Conservation (phyloP, 192 early-diverging fungal species). For the Tieghemiomyces parasiticus region DNA sequence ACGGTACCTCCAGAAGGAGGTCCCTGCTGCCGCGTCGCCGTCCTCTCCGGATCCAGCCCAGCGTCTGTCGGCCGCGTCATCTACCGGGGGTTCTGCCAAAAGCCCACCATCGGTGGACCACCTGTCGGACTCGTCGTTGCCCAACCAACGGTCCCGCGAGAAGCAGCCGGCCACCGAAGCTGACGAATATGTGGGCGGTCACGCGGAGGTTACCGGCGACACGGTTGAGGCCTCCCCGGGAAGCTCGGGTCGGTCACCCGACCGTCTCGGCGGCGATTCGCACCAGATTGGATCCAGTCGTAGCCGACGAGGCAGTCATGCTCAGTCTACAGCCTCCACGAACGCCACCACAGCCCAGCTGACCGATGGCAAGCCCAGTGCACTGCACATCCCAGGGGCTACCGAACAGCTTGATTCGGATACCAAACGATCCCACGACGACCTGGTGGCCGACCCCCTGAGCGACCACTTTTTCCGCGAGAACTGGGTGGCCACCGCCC, state of each 20-base stretch:
- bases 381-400: background rate
- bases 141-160: background rate
- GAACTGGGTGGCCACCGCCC: conserved; percentile 48
- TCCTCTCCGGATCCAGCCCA: background rate
- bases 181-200: too few relatives aligned
- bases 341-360: too few relatives aligned
- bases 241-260: too few relatives aligned
- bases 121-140: background rate
- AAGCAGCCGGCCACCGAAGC: background rate
- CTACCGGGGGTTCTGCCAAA: background rate
- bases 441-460: conserved; percentile 48
- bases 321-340: too few relatives aligned
- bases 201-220: background rate
- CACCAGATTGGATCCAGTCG: background rate
- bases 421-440: conserved; percentile 14
- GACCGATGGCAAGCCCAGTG: background rate
- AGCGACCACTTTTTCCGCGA: conserved; percentile 37
- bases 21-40: too few relatives aligned
- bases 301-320: too few relatives aligned
- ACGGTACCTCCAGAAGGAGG: background rate
- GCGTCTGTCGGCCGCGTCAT: background rate
- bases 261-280: background rate
- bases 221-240: too few relatives aligned
- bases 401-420: conserved; percentile 10
- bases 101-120: background rate